Percentiles rank a stretch among this genome's conserved stretches.
Evolutionary conservation across 1,139 yeast species (phyloP).

Genomic region (Pichia sp.): DNA sequence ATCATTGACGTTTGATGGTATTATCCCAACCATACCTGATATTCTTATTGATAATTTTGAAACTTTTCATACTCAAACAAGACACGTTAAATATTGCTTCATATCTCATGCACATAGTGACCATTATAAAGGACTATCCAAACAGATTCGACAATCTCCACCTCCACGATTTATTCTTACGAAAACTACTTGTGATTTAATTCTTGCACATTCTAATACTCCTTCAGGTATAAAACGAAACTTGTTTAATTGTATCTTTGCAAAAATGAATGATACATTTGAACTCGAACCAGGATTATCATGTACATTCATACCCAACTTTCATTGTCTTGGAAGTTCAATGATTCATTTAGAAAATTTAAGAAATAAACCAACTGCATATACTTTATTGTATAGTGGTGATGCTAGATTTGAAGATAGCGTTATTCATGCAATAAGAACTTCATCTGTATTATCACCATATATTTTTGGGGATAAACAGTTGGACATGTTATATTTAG

Average conservation of each 20-base stretch:
- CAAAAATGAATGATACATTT: slow-evolving; percentile 3
- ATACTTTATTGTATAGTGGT: slow-evolving; percentile 16
- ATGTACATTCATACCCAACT: slow-evolving; percentile 18
- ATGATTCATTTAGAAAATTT: slow-evolving; percentile 16
- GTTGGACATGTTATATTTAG: slow-evolving; percentile 18
- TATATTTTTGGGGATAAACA: slow-evolving; percentile 7
- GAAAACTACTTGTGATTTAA: slow-evolving; percentile 7
- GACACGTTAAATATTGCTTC: slow-evolving; percentile 12
- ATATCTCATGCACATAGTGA: slow-evolving; percentile 20
- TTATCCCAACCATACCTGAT: slow-evolving; percentile 11
- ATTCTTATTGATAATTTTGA: slow-evolving; percentile 18
- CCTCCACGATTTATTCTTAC: slow-evolving; percentile 5
- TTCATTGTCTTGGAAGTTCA: slow-evolving; percentile 22
- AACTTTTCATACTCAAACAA: neutral
- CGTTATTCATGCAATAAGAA: slow-evolving; percentile 9
- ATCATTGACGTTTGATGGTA: slow-evolving; percentile 16
- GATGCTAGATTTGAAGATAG: slow-evolving; percentile 17
- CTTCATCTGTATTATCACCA: slow-evolving; percentile 8
- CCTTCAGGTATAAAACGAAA: neutral
- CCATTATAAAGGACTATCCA: slow-evolving; percentile 13
- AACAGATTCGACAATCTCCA: neutral
- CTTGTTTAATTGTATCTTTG: neutral
- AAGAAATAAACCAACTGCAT: neutral
- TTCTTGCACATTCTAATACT: neutral
- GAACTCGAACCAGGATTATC: slow-evolving; percentile 3